Base-by-base conservation (phyloP, 768 basidiomycete genomes). In the Podaxis sp. region DNA sequence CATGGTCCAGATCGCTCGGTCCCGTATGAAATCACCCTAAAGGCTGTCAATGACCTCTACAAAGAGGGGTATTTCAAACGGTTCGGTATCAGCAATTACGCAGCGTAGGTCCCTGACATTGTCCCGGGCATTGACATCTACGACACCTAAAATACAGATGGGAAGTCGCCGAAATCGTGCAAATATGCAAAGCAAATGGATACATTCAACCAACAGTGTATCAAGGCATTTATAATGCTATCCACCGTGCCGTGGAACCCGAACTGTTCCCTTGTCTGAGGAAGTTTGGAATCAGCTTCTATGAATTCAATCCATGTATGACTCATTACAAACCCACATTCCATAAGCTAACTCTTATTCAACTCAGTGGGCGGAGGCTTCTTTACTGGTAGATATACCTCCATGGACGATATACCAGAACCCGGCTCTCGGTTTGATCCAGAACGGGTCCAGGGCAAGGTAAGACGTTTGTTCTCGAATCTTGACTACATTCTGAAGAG, bases 71-170 rank as follows among this genome's bases (percentile, higher is more conserved):
- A 78, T 50, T 86, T 86, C 66, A 81, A 85, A 61, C 76, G 79
- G n/a, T 82, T 87, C 60, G 85, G 86, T 1, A 74, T 88, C 62
- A 86, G 85, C 65, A 87, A 87, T 68, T 87, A 75, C 59, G 74
- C 80, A 4, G 76, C 86, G 81, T 83, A 46, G 56, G 68, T 69
- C 5, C n/a, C 44, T 10, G 23, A 13, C 36, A 16, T 48, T 50
- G 38, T 16, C 11, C 5, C n/a, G 42, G 18, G 18, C 7, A 13
- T 21, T 23, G 13, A 7, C 25, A 11, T 7, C 18, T 6, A 48
- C 2, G 3, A 21, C 23, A 21, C 23, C 32, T 28, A 9, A 5
- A 23, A 6, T 50, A 14, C 0, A 77, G 84, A 0, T 86, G 83
- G 82, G 84, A 87, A 69, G 83, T 86, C 13, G 83, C 84, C 2